Conservation (phyloP, 768 basidiomycete genomes). For the Suillus americanus region DNA sequence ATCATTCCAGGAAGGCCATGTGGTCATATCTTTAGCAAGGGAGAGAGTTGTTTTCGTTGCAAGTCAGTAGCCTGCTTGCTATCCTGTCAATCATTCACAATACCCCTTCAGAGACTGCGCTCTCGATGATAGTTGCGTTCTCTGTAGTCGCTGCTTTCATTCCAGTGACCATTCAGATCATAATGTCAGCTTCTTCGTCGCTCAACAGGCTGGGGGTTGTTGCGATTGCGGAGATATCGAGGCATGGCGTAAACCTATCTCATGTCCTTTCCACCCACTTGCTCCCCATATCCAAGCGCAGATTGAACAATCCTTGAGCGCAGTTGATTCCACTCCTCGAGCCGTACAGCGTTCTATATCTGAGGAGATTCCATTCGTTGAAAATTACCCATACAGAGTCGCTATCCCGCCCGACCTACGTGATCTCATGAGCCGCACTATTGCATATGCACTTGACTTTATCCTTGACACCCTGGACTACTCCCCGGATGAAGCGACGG, state of each 20-base stretch:
- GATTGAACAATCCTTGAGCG: conserved; percentile 10
- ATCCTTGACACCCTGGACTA: conserved; percentile 79
- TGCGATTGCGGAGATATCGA: conserved; percentile 95
- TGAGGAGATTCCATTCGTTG: conserved; percentile 59
- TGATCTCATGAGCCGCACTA: conserved; percentile 71
- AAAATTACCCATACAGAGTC: conserved; percentile 56
- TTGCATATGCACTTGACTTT: conserved; percentile 80
- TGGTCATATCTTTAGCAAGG: conserved; percentile 84
- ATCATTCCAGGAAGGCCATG: conserved; percentile 73
- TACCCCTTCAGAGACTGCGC: conserved; percentile 74
- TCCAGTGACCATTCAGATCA: conserved; percentile 84
- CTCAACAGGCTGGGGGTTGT: conserved; percentile 88
- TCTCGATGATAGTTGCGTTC: conserved; percentile 83
- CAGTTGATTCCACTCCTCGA: conserved; percentile 42
- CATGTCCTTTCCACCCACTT: conserved; percentile 77
- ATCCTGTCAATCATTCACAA: conserved; percentile 2
- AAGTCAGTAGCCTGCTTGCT: conserved; percentile 55
- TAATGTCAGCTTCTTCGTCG: conserved; percentile 91
- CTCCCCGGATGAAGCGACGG: conserved; percentile 76
- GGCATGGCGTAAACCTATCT: conserved; percentile 72
- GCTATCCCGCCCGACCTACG: conserved; percentile 63
- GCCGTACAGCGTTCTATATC: conserved; percentile 38
- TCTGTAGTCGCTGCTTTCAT: conserved; percentile 89
- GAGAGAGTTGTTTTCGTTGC: conserved; percentile 92
- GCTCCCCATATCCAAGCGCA: conserved; percentile 23